Evolutionary conservation across 2,329 filamentous ascomycete genomes (phyloP).

Genomic region (Diaporthe nobilis): DNA sequence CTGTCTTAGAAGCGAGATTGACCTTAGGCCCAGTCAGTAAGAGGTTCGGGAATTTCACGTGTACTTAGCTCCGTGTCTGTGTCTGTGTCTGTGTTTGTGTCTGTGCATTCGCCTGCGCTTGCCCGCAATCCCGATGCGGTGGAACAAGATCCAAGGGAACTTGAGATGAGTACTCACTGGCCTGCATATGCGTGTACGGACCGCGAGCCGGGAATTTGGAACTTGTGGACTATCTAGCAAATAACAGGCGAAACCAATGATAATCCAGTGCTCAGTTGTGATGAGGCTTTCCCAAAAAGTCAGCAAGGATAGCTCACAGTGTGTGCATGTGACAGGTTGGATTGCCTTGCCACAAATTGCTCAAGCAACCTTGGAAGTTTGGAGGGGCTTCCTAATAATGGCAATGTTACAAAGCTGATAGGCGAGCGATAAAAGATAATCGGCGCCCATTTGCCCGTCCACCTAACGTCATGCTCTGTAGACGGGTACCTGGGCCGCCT

Average conservation of each 20-base stretch:
- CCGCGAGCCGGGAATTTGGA: not conserved
- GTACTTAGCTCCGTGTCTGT: not conserved
- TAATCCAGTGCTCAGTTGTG: not conserved
- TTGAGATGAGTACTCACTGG: constrained; percentile 15
- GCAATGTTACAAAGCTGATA: constrained; percentile 11
- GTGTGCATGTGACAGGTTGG: not conserved
- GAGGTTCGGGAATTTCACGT: constrained; percentile 13
- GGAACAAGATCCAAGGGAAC: constrained; percentile 8
- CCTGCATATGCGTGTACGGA: not conserved
- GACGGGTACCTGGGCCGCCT: not conserved
- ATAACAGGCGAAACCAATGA: not conserved
- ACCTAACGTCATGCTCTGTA: constrained; percentile 8
- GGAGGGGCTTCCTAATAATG: not conserved
- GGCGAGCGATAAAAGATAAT: constrained; percentile 21
- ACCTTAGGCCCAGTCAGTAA: constrained; percentile 5
- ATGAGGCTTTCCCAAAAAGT: not conserved
- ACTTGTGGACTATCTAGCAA: not conserved
- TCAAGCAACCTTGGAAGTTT: not conserved
- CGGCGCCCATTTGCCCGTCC: not conserved
- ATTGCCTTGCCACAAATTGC: not conserved
- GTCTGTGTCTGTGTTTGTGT: not conserved
- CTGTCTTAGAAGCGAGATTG: constrained; percentile 29
- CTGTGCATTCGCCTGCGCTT: constrained; percentile 22
- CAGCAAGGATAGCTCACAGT: not conserved
- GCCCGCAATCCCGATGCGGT: constrained; percentile 28